Base-by-base conservation (phyloP, 2,329 filamentous ascomycete genomes). In the Colletotrichum sublineola region DNA sequence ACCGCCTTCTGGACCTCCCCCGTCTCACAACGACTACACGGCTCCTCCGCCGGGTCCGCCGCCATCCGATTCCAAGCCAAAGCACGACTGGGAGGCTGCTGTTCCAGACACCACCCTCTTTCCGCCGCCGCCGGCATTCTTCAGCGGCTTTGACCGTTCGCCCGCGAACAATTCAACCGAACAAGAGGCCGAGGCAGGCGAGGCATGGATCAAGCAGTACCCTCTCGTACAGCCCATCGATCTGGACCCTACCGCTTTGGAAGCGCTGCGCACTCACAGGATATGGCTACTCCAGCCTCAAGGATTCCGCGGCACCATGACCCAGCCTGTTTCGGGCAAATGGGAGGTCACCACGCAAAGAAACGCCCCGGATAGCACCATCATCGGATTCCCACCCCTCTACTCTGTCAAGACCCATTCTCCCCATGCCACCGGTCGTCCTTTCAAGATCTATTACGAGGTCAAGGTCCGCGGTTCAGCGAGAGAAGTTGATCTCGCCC, bases 81-180 rank as follows among this genome's bases (percentile, higher is more conserved):
- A 90, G 75, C 92, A 94, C 79, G 90, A 93, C 81, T 95, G 93
- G 93, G 86, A 91, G 75, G 78, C 87, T 8, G 88, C 91, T 3
- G 91, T 94, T 1, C 92, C 93, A 0, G 93, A 95, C 79, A 94
- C 90, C 1, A 86, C 92, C 0, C 86, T 93, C 12, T 89, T 95
- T 55, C 93, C 93, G 1, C 92, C 92, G 0, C 93, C 93, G 1
- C 93, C 93, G 0, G 87, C 88, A 40, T 86, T 94, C 78, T 90
- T 90, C 80, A 82, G 82, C 66, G 89, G 89, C 61, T 90, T 90
- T 77, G 89, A 93, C 72, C 82, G 80, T 42, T 94, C 92, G 15
- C 89, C 90, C 0, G 87, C 91, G 2, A 91, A 89, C 78, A 96
- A 96, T 80, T 91, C 93, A 1, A 88, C 88, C 2, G 86, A 88